Percentiles rank a stretch among this genome's conserved stretches.
phyloP scores from a whole-genome alignment of 192 early-diverging fungal species.

The Pilobolus umbonatus region DNA sequence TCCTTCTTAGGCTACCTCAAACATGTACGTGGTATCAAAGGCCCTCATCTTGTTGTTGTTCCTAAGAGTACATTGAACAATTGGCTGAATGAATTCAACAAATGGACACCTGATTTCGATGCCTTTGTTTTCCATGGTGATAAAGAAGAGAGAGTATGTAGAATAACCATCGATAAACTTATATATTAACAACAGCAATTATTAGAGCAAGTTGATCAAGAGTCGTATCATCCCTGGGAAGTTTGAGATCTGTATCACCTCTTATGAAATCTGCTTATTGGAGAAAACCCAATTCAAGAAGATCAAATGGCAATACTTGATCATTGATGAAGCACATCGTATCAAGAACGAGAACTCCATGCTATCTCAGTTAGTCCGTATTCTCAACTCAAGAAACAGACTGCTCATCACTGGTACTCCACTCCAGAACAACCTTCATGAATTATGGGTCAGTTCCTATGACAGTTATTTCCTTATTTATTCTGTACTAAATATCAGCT shows the following conservation, averaged over 20 bases:
- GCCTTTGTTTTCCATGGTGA: constrained; percentile 88
- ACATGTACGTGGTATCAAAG: constrained; percentile 65
- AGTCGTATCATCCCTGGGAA: constrained; percentile 49
- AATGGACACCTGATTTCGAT: constrained; percentile 88
- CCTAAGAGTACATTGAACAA: constrained; percentile 97
- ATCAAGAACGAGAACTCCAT: constrained; percentile 98
- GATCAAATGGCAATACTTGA: constrained; percentile 84
- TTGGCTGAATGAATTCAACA: constrained; percentile 87
- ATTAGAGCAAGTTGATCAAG: constrained; percentile 50
- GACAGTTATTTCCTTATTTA: background rate
- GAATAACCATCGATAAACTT: background rate
- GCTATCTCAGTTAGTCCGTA: constrained; percentile 90
- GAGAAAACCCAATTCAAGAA: constrained; percentile 84
- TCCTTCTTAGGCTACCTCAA: constrained; percentile 96
- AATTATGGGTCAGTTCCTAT: constrained; percentile 71
- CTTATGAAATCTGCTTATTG: constrained; percentile 93
- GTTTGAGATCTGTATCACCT: constrained; percentile 94
- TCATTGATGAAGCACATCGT: constrained; percentile 96
- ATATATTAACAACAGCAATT: background rate
- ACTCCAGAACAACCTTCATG: constrained; percentile 96
- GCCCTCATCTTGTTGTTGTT: constrained; percentile 93
- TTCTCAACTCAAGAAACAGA: constrained; percentile 82
- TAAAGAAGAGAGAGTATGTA: constrained; percentile 73
- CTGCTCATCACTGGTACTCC: constrained; percentile 94
- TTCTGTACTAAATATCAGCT: background rate